Base-by-base conservation (phyloP, 2,329 filamentous ascomycete species). In the Phialocephala subalpina region DNA sequence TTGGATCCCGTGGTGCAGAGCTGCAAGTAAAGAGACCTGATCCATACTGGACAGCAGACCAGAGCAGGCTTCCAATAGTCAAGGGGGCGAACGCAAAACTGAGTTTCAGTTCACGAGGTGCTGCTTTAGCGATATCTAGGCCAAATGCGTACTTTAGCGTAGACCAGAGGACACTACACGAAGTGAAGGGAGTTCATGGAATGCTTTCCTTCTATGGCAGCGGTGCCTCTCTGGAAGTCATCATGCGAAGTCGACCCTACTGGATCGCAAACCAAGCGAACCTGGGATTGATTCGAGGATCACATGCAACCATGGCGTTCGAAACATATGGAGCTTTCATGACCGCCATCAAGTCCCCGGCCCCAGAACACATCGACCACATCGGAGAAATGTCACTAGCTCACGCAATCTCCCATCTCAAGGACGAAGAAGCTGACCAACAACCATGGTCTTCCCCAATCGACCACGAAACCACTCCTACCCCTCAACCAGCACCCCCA, bases 171-270 rank as follows among this genome's bases (percentile, higher is more conserved):
- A 49, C 9, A 3, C 22, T 49, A n/a, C 45, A 49, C n/a, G 18
- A 22, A 16, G n/a, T 60, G 16, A 60, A 9, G 5, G 62, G 57
- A 11, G 16, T 22, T 14, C 57, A 64, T 29, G 63, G 58, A 16
- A 38, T 45, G 5, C 58, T 65, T 0, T 29, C 27, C 1, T 65
- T 65, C 33, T 2, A 35, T 38, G 36, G 35, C 16, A 16, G 12
- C 9, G 58, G 49, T 4, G 58, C 47, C 20, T 22, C 35, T 12
- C 25, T 65, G 20, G 38, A 35, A 16, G 58, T 60, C 38, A 18
- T 25, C 20, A 33, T 52, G 33, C 36, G 25, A 25, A 61, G n/a
- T 61, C 58, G 47, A 22, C 49, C 58, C 7, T 47, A 47, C 36
- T 61, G 36, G 38, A 38, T 35, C 9, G 40, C 27, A 58, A 33